Evolutionary conservation across 2,329 filamentous ascomycete genomes (phyloP).

Genomic region (Cladosporium velox): DNA sequence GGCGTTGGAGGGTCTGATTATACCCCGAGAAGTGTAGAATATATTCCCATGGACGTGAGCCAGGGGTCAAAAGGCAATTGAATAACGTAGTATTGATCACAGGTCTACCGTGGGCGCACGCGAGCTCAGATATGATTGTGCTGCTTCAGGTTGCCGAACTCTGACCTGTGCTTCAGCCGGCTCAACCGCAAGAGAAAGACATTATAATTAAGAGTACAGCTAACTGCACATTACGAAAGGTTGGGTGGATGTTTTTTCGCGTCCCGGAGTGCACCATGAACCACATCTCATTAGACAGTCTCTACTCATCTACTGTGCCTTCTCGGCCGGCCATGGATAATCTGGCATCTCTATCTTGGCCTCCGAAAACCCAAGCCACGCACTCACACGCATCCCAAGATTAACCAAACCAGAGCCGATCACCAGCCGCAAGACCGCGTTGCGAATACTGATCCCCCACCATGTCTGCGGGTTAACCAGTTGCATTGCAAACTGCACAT

Average conservation of each 20-base stretch:
- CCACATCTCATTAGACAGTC: background rate
- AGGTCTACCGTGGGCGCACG: background rate
- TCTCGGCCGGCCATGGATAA: slow-evolving; percentile 23
- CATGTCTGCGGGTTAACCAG: slow-evolving; percentile 36
- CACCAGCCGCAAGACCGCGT: slow-evolving; percentile 26
- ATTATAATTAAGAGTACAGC: too few relatives aligned
- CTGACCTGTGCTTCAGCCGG: too few relatives aligned
- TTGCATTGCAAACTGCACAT: slow-evolving; percentile 22
- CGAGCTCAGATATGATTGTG: background rate
- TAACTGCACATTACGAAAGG: background rate
- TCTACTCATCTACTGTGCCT: background rate
- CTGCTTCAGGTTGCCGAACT: background rate
- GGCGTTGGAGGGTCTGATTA: slow-evolving; percentile 11
- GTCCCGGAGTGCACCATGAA: background rate
- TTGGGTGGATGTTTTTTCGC: background rate
- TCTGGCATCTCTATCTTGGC: slow-evolving; percentile 24
- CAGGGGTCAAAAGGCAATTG: background rate
- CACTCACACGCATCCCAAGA: slow-evolving; percentile 21
- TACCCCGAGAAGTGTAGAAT: slow-evolving; percentile 2
- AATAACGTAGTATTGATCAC: background rate
- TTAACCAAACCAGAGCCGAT: slow-evolving; percentile 22
- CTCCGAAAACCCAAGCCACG: slow-evolving; percentile 23
- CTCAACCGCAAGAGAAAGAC: background rate
- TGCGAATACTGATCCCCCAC: slow-evolving; percentile 33
- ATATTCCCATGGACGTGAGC: background rate